Percentiles rank a stretch among this genome's conserved stretches.
These are phyloP conservation scores for Barbarea vulgaris DNA, from an alignment of 345 rosid species.

Conservation along the genomic window DNA sequence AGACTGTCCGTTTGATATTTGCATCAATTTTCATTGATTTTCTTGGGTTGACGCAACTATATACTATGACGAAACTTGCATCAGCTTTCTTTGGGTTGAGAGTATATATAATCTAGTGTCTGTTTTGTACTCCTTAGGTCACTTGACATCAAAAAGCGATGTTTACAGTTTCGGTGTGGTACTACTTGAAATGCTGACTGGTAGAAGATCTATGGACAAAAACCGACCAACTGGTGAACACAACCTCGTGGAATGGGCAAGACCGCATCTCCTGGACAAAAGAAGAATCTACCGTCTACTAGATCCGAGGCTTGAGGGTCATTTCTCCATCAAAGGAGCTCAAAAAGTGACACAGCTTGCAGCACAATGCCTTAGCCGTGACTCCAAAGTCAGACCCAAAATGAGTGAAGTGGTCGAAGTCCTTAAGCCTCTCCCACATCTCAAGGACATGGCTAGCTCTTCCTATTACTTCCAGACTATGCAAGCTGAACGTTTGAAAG, in stretches of 20 bases:
- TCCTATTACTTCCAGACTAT: slow-evolving; percentile 74
- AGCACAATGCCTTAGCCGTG: slow-evolving; percentile 77
- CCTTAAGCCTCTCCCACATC: slow-evolving; percentile 71
- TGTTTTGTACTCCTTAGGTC: slow-evolving; percentile 47
- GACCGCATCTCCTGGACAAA: slow-evolving; percentile 78
- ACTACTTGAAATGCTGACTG: slow-evolving; percentile 77
- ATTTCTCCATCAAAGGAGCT: slow-evolving; percentile 79
- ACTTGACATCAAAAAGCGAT: slow-evolving; percentile 83
- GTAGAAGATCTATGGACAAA: slow-evolving; percentile 88
- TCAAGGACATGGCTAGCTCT: slow-evolving; percentile 83
- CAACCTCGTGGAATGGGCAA: slow-evolving; percentile 84
- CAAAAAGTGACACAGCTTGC: slow-evolving; percentile 80
- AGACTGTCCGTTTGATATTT: not conserved
- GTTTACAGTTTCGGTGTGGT: slow-evolving; percentile 89
- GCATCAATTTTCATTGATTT: not conserved
- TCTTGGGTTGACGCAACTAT: not conserved
- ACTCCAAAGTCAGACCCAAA: slow-evolving; percentile 80
- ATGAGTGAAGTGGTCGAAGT: slow-evolving; percentile 85
- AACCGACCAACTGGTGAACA: slow-evolving; percentile 81
- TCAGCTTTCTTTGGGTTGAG: not conserved
- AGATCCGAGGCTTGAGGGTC: slow-evolving; percentile 82
- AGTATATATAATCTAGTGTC: not conserved
- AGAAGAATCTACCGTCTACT: slow-evolving; percentile 74
- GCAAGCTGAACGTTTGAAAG: slow-evolving; percentile 60
- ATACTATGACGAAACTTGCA: not conserved